Evolutionary conservation across 2,329 filamentous ascomycete species (phyloP).

Genomic region (Colletotrichum endophyticum): DNA sequence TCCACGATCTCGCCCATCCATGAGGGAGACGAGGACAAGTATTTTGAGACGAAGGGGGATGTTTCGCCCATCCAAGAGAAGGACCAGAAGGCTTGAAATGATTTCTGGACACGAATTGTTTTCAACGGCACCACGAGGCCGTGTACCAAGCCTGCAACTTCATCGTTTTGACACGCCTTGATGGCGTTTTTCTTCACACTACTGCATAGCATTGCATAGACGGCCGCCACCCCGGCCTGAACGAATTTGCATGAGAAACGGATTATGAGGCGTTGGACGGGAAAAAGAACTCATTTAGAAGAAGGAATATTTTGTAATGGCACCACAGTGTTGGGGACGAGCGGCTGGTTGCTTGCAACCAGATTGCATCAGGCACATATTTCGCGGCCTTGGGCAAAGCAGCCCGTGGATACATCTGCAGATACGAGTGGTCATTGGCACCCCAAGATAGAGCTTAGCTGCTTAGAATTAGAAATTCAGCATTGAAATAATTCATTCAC

Average conservation of each 20-base stretch:
- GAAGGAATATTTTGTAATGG: neutral
- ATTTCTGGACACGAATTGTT: neutral
- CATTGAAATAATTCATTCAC: neutral
- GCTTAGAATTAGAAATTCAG: neutral
- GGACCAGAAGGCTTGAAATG: neutral
- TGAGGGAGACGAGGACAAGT: slow-evolving; percentile 12
- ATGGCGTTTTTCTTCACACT: neutral
- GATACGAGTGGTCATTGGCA: neutral
- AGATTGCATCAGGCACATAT: neutral
- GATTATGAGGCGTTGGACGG: slow-evolving; percentile 19
- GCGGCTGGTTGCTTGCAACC: neutral
- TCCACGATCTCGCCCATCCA: slow-evolving; percentile 9
- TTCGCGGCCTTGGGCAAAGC: neutral
- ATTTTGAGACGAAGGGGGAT: neutral
- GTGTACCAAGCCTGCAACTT: neutral
- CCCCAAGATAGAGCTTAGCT: neutral
- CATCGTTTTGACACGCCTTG: neutral
- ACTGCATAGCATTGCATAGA: slow-evolving; percentile 12
- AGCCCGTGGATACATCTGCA: neutral
- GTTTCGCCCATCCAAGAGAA: slow-evolving; percentile 2
- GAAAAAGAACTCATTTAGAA: neutral
- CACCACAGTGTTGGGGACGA: neutral
- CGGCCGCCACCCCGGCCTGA: neutral
- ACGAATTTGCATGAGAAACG: slow-evolving; percentile 19
- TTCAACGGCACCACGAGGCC: neutral